A percentile compares a stretch with the other conserved stretches of the same genome.
Evolutionary conservation across 1,284 basidiomycete species (phyloP).

Genomic region (Boletus sp.): DNA sequence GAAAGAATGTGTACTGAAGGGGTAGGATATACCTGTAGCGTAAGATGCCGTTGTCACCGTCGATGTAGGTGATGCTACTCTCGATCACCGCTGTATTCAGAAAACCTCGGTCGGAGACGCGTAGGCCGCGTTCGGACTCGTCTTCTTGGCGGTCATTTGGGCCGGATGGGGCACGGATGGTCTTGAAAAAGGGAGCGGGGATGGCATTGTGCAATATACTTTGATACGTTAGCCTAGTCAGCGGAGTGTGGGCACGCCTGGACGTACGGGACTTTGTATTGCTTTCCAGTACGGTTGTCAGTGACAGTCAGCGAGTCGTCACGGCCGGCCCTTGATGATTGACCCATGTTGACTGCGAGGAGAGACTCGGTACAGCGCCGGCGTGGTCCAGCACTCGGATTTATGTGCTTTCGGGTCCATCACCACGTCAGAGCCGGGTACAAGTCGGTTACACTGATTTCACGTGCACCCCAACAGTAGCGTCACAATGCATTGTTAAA

Average conservation of each 20-base stretch:
- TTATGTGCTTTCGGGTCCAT: neutral
- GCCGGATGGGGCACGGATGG: slow-evolving; percentile 54
- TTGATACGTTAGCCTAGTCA: slow-evolving; percentile 3
- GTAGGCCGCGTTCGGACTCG: slow-evolving; percentile 75
- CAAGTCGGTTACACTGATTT: slow-evolving; percentile 9
- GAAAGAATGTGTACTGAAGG: neutral
- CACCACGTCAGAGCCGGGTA: slow-evolving; percentile 9
- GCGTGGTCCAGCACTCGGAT: neutral
- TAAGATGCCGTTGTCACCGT: slow-evolving; percentile 77
- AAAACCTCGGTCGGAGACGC: slow-evolving; percentile 77
- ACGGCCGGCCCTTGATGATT: slow-evolving; percentile 20
- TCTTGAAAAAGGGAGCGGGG: slow-evolving; percentile 77
- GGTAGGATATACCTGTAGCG: slow-evolving; percentile 56
- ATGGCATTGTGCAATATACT: slow-evolving; percentile 77
- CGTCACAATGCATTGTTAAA: too few species aligned
- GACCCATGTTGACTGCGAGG: slow-evolving; percentile 22
- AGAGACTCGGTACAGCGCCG: neutral
- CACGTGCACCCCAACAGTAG: too few species aligned
- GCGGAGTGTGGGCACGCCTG: neutral
- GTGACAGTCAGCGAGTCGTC: slow-evolving; percentile 59
- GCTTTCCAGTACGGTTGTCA: slow-evolving; percentile 83
- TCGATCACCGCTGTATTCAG: slow-evolving; percentile 83
- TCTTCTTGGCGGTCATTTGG: slow-evolving; percentile 72
- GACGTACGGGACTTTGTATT: slow-evolving; percentile 69
- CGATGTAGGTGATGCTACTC: slow-evolving; percentile 83